Conservation (phyloP, 345 rosid species). For the Leavenworthia alabamica region DNA sequence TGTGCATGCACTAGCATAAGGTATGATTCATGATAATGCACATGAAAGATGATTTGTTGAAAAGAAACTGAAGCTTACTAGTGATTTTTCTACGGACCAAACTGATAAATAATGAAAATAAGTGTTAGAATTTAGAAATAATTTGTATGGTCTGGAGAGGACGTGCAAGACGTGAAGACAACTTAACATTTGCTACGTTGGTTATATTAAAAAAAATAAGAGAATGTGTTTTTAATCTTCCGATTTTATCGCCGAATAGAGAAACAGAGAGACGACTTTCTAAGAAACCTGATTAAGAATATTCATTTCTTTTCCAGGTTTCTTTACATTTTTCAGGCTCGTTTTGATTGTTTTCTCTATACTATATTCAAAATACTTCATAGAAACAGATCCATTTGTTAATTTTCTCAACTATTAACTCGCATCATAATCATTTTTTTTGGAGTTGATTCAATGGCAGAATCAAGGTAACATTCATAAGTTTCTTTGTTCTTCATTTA, state of each 20-base stretch:
- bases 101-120: slow-evolving; percentile 3
- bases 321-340: background rate
- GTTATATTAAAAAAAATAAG: slow-evolving; percentile 10
- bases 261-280: slow-evolving; percentile 30
- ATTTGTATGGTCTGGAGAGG: slow-evolving; percentile 14
- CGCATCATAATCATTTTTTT: background rate
- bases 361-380: background rate
- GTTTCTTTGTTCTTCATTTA: background rate
- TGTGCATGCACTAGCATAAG: background rate
- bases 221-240: slow-evolving; percentile 18
- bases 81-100: background rate
- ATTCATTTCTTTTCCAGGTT: slow-evolving; percentile 4
- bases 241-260: slow-evolving; percentile 41
- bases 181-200: slow-evolving; percentile 15
- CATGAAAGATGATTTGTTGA: background rate
- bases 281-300: slow-evolving; percentile 11
- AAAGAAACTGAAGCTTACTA: background rate
- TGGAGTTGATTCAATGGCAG: slow-evolving; percentile 10
- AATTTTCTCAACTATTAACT: slow-evolving; percentile 1
- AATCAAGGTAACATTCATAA: slow-evolving; percentile 17
- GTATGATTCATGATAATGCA: background rate
- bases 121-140: background rate
- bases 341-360: background rate
- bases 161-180: slow-evolving; percentile 52
- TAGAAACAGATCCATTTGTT: slow-evolving; percentile 1